phyloP scores from a whole-genome alignment of 768 basidiomycete genomes.

The Termitomyces sp. region DNA sequence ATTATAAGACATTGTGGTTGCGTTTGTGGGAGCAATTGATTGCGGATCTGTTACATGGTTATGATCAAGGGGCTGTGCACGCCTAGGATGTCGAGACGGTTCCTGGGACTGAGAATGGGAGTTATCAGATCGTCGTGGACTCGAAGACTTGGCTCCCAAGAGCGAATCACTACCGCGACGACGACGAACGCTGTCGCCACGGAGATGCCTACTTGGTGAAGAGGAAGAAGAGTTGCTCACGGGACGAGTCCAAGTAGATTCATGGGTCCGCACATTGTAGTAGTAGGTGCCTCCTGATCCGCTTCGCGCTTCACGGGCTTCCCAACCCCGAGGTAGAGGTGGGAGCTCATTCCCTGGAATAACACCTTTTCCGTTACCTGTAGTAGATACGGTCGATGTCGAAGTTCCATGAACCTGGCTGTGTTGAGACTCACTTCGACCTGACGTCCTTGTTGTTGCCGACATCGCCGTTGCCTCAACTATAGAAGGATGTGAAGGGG shows the following conservation, averaged over 20 bases:
- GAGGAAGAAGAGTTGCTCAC: constrained; percentile 25
- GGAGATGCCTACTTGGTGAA: constrained; percentile 19
- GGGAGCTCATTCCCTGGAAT: constrained; percentile 18
- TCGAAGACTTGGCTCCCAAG: constrained; percentile 17
- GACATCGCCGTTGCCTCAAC: constrained; percentile 61
- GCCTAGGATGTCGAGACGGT: constrained; percentile 16
- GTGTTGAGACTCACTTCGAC: constrained; percentile 32
- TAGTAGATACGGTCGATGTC: constrained; percentile 21
- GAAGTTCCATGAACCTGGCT: constrained; percentile 27
- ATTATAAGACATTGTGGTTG: constrained; percentile 39
- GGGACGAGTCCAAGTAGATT: constrained; percentile 57
- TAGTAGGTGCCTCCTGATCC: constrained; percentile 46
- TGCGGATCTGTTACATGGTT: constrained; percentile 13
- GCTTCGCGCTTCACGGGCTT: constrained; percentile 46
- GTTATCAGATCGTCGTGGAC: constrained; percentile 26
- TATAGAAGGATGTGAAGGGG: constrained; percentile 53
- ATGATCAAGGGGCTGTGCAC: constrained; percentile 10
- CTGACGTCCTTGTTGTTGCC: constrained; percentile 25
- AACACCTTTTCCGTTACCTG: constrained; percentile 16
- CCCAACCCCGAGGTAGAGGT: constrained; percentile 56
- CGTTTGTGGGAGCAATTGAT: constrained; percentile 10
- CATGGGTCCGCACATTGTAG: constrained; percentile 50
- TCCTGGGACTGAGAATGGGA: constrained; percentile 24
- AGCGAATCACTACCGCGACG: constrained; percentile 22
- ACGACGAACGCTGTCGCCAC: constrained; percentile 19